A percentile compares a stretch with the other conserved stretches of the same genome.
Evolutionary conservation across 169 alveolate species (phyloP).

Genomic region (Miamiensis avidus): DNA sequence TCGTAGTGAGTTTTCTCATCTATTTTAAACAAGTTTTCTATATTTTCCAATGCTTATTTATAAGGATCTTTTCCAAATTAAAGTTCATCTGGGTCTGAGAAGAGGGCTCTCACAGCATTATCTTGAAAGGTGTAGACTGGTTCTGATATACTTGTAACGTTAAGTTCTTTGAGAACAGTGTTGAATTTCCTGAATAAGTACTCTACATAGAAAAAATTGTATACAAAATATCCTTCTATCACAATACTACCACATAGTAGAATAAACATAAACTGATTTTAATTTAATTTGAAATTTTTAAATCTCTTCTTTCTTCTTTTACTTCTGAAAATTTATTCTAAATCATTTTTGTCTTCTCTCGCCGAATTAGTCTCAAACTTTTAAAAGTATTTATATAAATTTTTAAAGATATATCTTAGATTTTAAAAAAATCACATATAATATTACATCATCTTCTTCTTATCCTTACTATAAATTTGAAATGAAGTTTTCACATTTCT

Average conservation of each 20-base stretch:
- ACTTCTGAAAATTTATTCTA: constrained; percentile 22
- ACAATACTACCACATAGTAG: constrained; percentile 1
- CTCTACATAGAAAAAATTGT: not conserved
- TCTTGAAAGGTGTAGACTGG: constrained; percentile 2
- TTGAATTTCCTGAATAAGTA: not conserved
- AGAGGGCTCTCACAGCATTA: constrained; percentile 18
- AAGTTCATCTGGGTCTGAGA: not conserved
- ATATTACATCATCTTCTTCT: constrained; percentile 18
- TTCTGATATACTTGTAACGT: constrained; percentile 18
- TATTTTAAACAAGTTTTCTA: constrained; percentile 2
- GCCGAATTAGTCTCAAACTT: constrained; percentile 4
- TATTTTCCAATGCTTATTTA: not conserved
- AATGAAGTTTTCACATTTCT: constrained; percentile 30
- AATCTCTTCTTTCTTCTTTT: constrained; percentile 29
- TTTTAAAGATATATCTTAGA: too few species aligned
- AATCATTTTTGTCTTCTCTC: constrained; percentile 16
- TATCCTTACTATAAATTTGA: constrained; percentile 29
- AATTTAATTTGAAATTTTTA: constrained; percentile 6
- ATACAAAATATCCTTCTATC: constrained; percentile 23
- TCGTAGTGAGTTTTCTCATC: constrained; percentile 10
- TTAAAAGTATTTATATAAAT: too few species aligned
- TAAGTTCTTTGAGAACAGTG: constrained; percentile 14
- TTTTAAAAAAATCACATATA: too few species aligned
- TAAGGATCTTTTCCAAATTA: constrained; percentile 1
- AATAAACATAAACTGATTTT: constrained; percentile 6